Evolutionary conservation across 805 yeast species (phyloP).

Genomic region (Myxozyma mucilagina): DNA sequence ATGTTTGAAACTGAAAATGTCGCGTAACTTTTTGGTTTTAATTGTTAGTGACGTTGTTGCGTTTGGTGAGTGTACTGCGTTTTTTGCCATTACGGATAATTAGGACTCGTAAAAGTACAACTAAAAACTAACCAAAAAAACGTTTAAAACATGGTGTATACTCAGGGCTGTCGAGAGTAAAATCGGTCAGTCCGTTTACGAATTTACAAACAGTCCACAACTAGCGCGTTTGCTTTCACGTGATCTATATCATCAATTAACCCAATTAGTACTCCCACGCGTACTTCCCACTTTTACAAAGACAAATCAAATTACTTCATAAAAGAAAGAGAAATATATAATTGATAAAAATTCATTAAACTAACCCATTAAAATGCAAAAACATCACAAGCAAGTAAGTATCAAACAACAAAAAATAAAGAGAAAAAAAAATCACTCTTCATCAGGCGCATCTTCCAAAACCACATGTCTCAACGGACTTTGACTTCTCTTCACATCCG

Average conservation of each 20-base stretch:
- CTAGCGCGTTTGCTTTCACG: neutral
- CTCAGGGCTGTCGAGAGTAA: no score
- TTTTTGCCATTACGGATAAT: no score
- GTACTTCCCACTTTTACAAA: no score
- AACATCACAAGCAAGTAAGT: neutral
- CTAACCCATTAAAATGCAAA: neutral
- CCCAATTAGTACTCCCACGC: neutral
- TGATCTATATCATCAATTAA: neutral
- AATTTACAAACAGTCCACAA: neutral
- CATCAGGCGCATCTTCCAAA: constrained; percentile 26
- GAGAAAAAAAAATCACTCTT: constrained; percentile 2
- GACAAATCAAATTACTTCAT: neutral
- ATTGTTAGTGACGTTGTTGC: no score
- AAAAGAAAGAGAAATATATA: neutral
- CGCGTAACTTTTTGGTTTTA: no score
- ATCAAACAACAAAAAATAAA: neutral
- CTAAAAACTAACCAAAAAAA: no score
- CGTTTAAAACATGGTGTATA: no score
- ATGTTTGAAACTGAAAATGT: neutral
- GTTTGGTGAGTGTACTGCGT: no score
- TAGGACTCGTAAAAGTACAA: no score
- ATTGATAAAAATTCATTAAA: neutral
- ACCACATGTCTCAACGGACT: constrained; percentile 30
- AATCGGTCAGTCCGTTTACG: neutral
- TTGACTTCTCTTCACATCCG: neutral